Percentiles rank a stretch among this genome's conserved stretches.
Evolutionary conservation across 2,329 filamentous ascomycete genomes (phyloP).

Genomic region (Arthrobotrys musiformis): DNA sequence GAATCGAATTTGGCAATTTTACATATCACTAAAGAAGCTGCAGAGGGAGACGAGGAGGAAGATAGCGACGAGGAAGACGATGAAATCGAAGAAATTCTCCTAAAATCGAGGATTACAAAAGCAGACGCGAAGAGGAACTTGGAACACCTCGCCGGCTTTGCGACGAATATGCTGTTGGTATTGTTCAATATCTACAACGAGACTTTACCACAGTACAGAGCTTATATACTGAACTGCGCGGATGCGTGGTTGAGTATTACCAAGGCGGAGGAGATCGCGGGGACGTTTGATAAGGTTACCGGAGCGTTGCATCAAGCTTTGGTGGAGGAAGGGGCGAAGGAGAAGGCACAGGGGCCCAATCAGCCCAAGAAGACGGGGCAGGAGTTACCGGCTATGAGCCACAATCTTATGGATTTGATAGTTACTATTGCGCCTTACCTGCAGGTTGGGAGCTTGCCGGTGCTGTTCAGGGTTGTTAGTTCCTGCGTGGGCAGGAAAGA

Average conservation of each 20-base stretch:
- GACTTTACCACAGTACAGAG: slow-evolving; percentile 90
- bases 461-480: slow-evolving; percentile 86
- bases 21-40: slow-evolving; percentile 62
- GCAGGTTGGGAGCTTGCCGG: slow-evolving; percentile 82
- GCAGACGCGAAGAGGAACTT: slow-evolving; percentile 81
- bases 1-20: slow-evolving; percentile 90
- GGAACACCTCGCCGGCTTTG: slow-evolving; percentile 79
- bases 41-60: slow-evolving; percentile 24
- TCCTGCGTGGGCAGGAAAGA: slow-evolving; percentile 82
- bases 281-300: slow-evolving; percentile 88
- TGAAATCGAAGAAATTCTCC: slow-evolving; percentile 73
- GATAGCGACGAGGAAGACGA: slow-evolving; percentile 18
- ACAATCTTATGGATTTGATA: slow-evolving; percentile 95
- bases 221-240: slow-evolving; percentile 90
- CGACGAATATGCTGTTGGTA: slow-evolving; percentile 90
- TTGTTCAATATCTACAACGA: slow-evolving; percentile 99
- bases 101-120: slow-evolving; percentile 82
- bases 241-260: slow-evolving; percentile 94
- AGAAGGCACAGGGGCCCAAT: slow-evolving; percentile 58
- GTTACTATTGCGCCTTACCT: slow-evolving; percentile 96
- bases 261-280: slow-evolving; percentile 78
- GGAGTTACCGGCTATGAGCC: slow-evolving; percentile 87
- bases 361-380: slow-evolving; percentile 70
- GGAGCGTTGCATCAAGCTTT: slow-evolving; percentile 82
- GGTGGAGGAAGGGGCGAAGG: slow-evolving; percentile 67